A percentile compares a stretch with the other conserved stretches of the same genome.
Evolutionary conservation across 2,329 filamentous ascomycete species (phyloP).

Genomic region (Fusarium palustre): DNA sequence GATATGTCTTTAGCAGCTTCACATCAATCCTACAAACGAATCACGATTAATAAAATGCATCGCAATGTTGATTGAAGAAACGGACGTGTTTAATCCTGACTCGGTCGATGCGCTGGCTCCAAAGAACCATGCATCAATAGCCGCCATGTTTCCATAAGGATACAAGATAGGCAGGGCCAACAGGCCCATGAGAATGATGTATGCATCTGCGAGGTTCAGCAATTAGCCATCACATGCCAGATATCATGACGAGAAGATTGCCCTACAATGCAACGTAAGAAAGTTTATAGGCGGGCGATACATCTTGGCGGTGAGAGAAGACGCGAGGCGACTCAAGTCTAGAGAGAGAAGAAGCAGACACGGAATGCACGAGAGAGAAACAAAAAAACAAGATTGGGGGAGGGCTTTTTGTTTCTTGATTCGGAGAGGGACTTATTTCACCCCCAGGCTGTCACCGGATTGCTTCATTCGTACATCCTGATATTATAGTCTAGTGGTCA

Average conservation of each 20-base stretch:
- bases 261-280: neutral
- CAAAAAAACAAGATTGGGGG: neutral
- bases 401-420: neutral
- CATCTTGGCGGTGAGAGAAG: neutral
- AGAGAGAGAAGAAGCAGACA: neutral
- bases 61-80: neutral
- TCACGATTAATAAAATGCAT: neutral
- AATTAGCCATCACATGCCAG: neutral
- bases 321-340: too few relatives aligned
- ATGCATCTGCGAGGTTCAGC: neutral
- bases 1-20: constrained; percentile 61
- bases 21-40: constrained; percentile 57
- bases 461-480: neutral
- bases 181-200: constrained; percentile 2
- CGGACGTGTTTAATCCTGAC: constrained; percentile 7
- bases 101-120: neutral
- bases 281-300: neutral
- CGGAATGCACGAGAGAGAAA: neutral
- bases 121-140: constrained; percentile 11
- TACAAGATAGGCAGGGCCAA: constrained; percentile 1
- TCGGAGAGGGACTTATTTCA: neutral
- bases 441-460: neutral
- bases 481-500: neutral
- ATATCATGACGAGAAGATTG: fast-evolving
- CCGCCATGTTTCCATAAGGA: constrained; percentile 1